Conservation (phyloP, 2,329 filamentous ascomycete species). For the Fusarium udum region DNA sequence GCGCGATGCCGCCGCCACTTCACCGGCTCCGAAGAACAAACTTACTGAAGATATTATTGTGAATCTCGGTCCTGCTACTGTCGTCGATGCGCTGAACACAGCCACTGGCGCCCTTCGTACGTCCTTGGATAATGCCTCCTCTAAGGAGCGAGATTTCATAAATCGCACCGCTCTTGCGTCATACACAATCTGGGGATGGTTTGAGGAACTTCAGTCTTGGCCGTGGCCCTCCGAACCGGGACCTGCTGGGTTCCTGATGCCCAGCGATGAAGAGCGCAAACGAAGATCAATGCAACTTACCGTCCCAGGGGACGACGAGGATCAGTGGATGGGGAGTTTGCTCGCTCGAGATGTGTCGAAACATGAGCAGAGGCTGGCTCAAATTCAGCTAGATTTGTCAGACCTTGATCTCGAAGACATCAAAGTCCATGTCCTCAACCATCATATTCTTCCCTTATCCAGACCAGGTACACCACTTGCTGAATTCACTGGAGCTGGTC, state of each 20-base stretch:
- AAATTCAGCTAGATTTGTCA: constrained; percentile 76
- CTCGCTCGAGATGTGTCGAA: constrained; percentile 68
- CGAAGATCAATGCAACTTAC: constrained; percentile 47
- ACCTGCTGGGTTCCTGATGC: constrained; percentile 64
- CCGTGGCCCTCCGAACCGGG: constrained; percentile 62
- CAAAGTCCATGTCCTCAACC: constrained; percentile 85
- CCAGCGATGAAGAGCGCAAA: constrained; percentile 52
- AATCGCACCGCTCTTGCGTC: constrained; percentile 75
- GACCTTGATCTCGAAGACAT: constrained; percentile 83
- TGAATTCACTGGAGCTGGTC: constrained; percentile 46
- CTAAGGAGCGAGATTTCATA: constrained; percentile 75
- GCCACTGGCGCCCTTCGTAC: constrained; percentile 62
- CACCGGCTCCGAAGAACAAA: constrained; percentile 57
- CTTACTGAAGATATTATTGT: constrained; percentile 67
- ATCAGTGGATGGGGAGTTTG: constrained; percentile 75
- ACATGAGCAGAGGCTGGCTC: constrained; percentile 78
- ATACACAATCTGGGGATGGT: constrained; percentile 77
- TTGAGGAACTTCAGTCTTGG: constrained; percentile 73
- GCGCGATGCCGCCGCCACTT: constrained; percentile 49
- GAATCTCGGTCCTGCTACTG: constrained; percentile 68
- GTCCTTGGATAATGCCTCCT: constrained; percentile 71
- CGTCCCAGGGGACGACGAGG: constrained; percentile 36
- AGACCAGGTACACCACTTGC: constrained; percentile 50
- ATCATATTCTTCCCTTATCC: constrained; percentile 72
- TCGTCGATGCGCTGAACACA: constrained; percentile 67